These are phyloP conservation scores for Tricladium varicosporioides DNA, from an alignment of 2,329 filamentous ascomycete genomes.

Conservation along the genomic window DNA sequence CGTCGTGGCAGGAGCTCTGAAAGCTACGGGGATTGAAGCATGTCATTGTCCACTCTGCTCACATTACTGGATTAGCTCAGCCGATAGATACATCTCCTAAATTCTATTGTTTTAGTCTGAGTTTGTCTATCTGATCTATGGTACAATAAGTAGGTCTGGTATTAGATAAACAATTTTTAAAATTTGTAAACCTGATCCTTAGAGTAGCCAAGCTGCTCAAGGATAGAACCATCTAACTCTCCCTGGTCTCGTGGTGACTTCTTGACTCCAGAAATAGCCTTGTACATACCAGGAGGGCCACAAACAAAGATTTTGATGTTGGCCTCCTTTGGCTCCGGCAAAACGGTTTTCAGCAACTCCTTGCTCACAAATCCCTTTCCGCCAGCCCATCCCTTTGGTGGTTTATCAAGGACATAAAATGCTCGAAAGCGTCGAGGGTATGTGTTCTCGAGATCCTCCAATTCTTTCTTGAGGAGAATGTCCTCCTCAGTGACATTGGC, in stretches of 20 bases:
- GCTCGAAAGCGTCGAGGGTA: slow-evolving; percentile 93
- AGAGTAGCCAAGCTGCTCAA: slow-evolving; percentile 80
- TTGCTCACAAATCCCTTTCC: slow-evolving; percentile 81
- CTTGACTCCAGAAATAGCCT: slow-evolving; percentile 87
- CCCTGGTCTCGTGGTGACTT: slow-evolving; percentile 92
- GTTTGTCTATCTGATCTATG: background rate
- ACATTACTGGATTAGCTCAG: too few relatives aligned
- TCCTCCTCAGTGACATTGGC: slow-evolving; percentile 89
- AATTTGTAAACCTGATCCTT: slow-evolving; percentile 98
- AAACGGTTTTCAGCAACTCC: slow-evolving; percentile 89
- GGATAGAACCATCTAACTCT: slow-evolving; percentile 69
- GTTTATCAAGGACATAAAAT: slow-evolving; percentile 90
- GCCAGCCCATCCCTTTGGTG: slow-evolving; percentile 72
- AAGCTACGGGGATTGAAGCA: too few relatives aligned
- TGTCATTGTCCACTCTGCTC: too few relatives aligned
- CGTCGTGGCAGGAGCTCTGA: too few relatives aligned
- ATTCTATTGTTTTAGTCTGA: background rate
- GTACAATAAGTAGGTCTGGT: background rate
- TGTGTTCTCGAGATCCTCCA: slow-evolving; percentile 85
- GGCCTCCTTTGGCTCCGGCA: slow-evolving; percentile 86
- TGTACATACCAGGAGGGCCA: slow-evolving; percentile 89
- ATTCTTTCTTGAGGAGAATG: slow-evolving; percentile 85
- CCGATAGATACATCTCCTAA: background rate
- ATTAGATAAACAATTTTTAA: slow-evolving; percentile 42
- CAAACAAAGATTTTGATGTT: slow-evolving; percentile 98